Evolutionary conservation across 169 alveolate species (phyloP), one percentile per base, ranked within the genome.

Genomic region (Miamiensis avidus): DNA sequence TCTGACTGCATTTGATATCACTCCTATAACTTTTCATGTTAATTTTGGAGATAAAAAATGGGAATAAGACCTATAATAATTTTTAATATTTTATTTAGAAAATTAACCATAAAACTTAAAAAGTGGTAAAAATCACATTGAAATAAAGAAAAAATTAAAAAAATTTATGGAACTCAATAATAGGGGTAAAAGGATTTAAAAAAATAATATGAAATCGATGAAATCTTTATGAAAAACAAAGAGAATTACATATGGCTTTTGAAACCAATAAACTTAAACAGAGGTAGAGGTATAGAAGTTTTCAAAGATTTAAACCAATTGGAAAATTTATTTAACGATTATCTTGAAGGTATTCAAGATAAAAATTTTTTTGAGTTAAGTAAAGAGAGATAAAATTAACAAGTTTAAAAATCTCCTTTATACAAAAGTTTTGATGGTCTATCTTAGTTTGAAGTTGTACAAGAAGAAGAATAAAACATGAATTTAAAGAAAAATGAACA

Each of bases 261-360:
- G 33, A 93, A 93, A 84, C 94, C 96, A 69, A 86, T 86, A 29
- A 89, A 91, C 85, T 84, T 93, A 82, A 93, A 93, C 81, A 89
- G 96, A 85, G 96, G 96, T 1, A 82, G 93, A 89, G 93, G 94
- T n/a, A 91, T 93, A 49, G 83, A 91, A 81, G 73, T 93, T 32
- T 89, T 91, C 74, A 82, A 88, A 26, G 34, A 75, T 77, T 65
- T 83, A 25, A 82, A 87, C 31, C 31, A 88, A 28, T 75, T 91
- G 25, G 84, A 82, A 65, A 81, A 34, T 20, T 82, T 89, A 28
- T 34, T 89, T 27, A 81, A 82, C 16, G 84, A 85, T 1, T 85
- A 75, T 81, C 69, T 74, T 74, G 87, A 86, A 77, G 90, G 90
- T 0, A 64, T 81, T 34, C 30, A 49, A 34, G 82, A 86, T 31